Percentiles rank a stretch among this genome's conserved stretches.
phyloP scores from a whole-genome alignment of 768 basidiomycete species.

The Hypholoma fasciculare region DNA sequence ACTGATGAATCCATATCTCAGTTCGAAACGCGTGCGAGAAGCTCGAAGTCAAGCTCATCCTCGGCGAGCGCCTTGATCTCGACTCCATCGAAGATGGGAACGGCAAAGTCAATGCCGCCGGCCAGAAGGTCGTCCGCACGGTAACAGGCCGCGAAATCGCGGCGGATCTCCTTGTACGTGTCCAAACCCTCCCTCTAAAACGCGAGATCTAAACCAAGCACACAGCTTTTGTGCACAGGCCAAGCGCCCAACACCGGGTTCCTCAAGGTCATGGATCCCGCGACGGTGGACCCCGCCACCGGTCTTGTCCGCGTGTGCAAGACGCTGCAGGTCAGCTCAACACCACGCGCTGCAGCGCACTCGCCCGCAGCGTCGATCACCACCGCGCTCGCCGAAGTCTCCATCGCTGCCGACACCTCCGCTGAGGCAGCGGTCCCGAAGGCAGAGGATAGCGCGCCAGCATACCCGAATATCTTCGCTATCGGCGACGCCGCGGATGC shows the following conservation, averaged over 20 bases:
- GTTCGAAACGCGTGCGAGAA: constrained; percentile 40
- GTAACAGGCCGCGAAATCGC: constrained; percentile 48
- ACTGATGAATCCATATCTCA: constrained; percentile 6
- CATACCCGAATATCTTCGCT: constrained; percentile 58
- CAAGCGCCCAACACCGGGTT: constrained; percentile 57
- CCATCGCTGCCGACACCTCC: constrained; percentile 11
- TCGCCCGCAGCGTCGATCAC: constrained; percentile 9
- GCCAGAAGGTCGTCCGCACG: constrained; percentile 42
- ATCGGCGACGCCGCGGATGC: constrained; percentile 66
- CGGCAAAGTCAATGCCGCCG: constrained; percentile 23
- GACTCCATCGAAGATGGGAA: constrained; percentile 28
- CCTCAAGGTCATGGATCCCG: constrained; percentile 40
- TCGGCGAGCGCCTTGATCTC: constrained; percentile 56
- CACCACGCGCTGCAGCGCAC: constrained; percentile 6
- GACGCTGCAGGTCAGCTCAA: constrained; percentile 49
- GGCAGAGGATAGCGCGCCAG: constrained; percentile 18
- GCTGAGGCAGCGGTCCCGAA: not conserved
- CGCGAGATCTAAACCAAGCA: not conserved
- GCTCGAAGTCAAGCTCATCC: constrained; percentile 47
- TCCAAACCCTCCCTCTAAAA: not conserved
- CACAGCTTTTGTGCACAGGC: constrained; percentile 59
- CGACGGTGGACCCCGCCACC: constrained; percentile 37
- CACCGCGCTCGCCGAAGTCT: constrained; percentile 20
- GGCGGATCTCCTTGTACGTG: constrained; percentile 53
- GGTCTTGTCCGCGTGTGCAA: constrained; percentile 45